These are phyloP conservation scores for Penicillium capsulatum DNA, from an alignment of 2,329 filamentous ascomycete genomes.

Conservation along the genomic window DNA sequence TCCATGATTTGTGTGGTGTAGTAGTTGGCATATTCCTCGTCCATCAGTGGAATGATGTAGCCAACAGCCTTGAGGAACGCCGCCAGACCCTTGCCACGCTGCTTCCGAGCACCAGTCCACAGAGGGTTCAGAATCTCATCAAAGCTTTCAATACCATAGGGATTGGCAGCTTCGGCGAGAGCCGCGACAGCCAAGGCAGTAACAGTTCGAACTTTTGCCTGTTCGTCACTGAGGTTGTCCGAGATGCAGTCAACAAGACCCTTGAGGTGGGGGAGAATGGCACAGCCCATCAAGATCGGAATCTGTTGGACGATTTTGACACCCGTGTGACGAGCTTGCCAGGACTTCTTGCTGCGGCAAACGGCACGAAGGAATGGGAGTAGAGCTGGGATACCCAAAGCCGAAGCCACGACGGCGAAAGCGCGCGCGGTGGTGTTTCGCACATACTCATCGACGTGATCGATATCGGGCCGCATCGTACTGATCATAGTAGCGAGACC, in stretches of 20 bases:
- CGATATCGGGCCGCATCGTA: constrained; percentile 97
- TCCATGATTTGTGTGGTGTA: constrained; percentile 99
- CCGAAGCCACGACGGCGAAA: constrained; percentile 94
- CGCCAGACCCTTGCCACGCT: constrained; percentile 91
- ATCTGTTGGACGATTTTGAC: constrained; percentile 99
- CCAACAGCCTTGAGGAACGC: constrained; percentile 96
- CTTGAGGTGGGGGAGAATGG: constrained; percentile 90
- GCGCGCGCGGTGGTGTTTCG: constrained; percentile 95
- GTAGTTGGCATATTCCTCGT: constrained; percentile 99
- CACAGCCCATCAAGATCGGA: constrained; percentile 97
- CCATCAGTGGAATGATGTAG: constrained; percentile 98
- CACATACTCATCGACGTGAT: constrained; percentile 97
- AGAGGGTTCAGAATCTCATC: constrained; percentile 95
- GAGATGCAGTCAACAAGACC: constrained; percentile 94
- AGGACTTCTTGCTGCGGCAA: constrained; percentile 97
- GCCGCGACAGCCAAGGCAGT: constrained; percentile 93
- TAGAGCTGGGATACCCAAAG: constrained; percentile 89
- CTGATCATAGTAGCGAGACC: constrained; percentile 98
- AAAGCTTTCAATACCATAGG: constrained; percentile 98
- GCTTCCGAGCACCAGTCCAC: constrained; percentile 94
- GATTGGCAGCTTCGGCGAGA: constrained; percentile 90
- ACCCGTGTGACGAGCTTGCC: constrained; percentile 95
- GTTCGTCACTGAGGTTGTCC: constrained; percentile 93
- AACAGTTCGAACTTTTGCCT: constrained; percentile 95
- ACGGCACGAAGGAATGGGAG: constrained; percentile 93